Percentiles rank a stretch among this genome's conserved stretches.
phyloP scores from a whole-genome alignment of 306 rosid genomes.

The Begonia loranthoides region DNA sequence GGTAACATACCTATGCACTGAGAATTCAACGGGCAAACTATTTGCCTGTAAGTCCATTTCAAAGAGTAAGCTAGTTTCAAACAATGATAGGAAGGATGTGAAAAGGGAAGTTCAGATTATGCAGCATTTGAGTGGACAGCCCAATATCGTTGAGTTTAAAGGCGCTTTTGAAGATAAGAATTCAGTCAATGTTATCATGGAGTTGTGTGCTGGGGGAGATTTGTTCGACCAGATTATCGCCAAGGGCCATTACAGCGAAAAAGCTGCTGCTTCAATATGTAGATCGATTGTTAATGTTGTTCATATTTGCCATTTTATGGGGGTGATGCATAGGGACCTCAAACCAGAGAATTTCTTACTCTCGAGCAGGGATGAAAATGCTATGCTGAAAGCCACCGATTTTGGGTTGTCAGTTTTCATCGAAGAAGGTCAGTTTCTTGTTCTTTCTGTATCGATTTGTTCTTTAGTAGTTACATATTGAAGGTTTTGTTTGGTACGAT shows the following conservation, averaged over 20 bases:
- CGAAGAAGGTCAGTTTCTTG: slow-evolving; percentile 50
- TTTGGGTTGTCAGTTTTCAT: slow-evolving; percentile 85
- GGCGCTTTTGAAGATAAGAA: slow-evolving; percentile 73
- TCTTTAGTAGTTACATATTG: not conserved
- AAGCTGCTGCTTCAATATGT: slow-evolving; percentile 73
- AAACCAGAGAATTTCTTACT: slow-evolving; percentile 92
- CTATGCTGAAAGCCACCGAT: slow-evolving; percentile 73
- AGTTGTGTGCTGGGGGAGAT: slow-evolving; percentile 88
- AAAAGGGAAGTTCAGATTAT: slow-evolving; percentile 81
- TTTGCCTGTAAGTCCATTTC: slow-evolving; percentile 87
- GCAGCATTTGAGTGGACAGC: slow-evolving; percentile 91
- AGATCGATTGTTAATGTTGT: slow-evolving; percentile 78
- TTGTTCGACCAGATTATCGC: slow-evolving; percentile 83
- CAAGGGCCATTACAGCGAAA: slow-evolving; percentile 68
- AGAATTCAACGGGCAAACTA: slow-evolving; percentile 44
- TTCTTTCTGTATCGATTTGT: not conserved
- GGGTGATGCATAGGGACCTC: slow-evolving; percentile 87
- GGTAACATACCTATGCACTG: slow-evolving; percentile 63
- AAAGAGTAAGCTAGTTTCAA: slow-evolving; percentile 60
- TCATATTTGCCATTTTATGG: slow-evolving; percentile 79
- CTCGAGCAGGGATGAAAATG: slow-evolving; percentile 56
- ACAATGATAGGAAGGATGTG: slow-evolving; percentile 58
- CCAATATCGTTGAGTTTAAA: slow-evolving; percentile 81
- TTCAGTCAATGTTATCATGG: slow-evolving; percentile 77
- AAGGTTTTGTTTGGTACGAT: not conserved